Conservation (phyloP, 2,329 filamentous ascomycete genomes). For the Aspergillus neoniger region DNA sequence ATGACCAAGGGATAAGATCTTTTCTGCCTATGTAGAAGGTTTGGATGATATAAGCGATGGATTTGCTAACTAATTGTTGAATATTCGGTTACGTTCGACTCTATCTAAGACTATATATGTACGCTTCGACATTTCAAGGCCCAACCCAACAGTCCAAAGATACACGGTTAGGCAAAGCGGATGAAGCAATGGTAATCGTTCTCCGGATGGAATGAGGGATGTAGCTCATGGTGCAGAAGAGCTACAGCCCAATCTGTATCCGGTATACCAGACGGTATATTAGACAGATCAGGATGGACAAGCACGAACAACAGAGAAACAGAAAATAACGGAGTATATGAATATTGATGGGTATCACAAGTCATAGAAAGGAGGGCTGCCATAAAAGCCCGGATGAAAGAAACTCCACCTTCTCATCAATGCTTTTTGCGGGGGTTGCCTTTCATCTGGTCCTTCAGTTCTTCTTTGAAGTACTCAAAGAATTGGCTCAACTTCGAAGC, state of each 20-base stretch:
- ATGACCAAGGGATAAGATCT: background rate
- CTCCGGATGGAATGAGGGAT: constrained; percentile 32
- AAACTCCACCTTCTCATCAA: background rate
- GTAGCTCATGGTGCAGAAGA: constrained; percentile 21
- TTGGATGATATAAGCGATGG: too few species aligned
- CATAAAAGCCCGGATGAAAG: background rate
- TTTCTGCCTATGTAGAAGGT: too few species aligned
- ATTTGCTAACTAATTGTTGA: background rate
- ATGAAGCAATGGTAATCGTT: constrained; percentile 18
- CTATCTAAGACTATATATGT: constrained; percentile 10
- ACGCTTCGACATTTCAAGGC: constrained; percentile 22
- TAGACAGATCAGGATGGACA: background rate
- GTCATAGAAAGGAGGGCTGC: background rate
- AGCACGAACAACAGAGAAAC: background rate
- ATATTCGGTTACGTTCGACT: background rate
- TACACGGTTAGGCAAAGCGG: constrained; percentile 22
- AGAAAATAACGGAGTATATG: background rate
- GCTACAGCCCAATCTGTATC: constrained; percentile 28
- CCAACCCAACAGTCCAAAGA: constrained; percentile 13
- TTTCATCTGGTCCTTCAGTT: constrained; percentile 45
- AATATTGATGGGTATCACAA: constrained; percentile 24
- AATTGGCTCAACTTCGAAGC: constrained; percentile 36
- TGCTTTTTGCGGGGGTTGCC: constrained; percentile 32
- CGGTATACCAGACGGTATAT: constrained; percentile 12
- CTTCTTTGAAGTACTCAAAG: constrained; percentile 44